Evolutionary conservation across 2,329 filamentous ascomycete species (phyloP).

Genomic region (Byssochlamys sp.): DNA sequence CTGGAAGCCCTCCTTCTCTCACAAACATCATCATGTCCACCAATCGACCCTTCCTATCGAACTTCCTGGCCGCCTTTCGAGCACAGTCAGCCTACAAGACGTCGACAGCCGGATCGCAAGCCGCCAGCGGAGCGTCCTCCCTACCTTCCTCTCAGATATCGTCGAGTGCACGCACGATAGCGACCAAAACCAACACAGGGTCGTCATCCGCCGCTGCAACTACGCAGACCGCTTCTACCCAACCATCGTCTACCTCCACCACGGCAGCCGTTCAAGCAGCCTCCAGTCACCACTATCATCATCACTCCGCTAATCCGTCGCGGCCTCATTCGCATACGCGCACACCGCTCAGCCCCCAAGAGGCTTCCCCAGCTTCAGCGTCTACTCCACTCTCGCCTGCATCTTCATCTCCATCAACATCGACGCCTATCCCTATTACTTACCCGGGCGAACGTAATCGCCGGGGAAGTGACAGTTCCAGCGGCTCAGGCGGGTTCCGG

Average conservation of each 20-base stretch:
- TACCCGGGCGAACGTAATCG: conserved; percentile 31
- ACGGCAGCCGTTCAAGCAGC: conserved; percentile 30
- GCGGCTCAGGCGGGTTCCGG: conserved; percentile 38
- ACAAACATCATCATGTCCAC: conserved; percentile 45
- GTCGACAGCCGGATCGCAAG: conserved; percentile 24
- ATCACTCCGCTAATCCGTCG: conserved; percentile 10
- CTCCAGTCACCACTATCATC: conserved; percentile 33
- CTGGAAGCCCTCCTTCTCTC: background rate
- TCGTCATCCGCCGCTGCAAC: conserved; percentile 10
- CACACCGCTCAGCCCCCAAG: conserved; percentile 2
- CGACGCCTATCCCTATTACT: conserved; percentile 30
- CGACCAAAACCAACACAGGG: conserved; percentile 32
- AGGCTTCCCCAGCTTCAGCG: conserved; percentile 28
- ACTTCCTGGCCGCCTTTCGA: conserved; percentile 59
- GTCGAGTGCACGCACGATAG: conserved; percentile 38
- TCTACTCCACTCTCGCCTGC: conserved; percentile 18
- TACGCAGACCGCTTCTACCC: conserved; percentile 6
- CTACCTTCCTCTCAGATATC: conserved; percentile 32
- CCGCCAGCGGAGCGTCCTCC: conserved; percentile 28
- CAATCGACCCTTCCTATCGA: conserved; percentile 57
- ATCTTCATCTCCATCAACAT: conserved; percentile 17
- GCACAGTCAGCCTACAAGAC: conserved; percentile 54
- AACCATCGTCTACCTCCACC: conserved; percentile 14
- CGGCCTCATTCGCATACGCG: conserved; percentile 15
- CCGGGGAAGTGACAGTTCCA: conserved; percentile 40